Evolutionary conservation across 352 stramenopile genomes (phyloP).

Genomic region (Phytophthora quininea): DNA sequence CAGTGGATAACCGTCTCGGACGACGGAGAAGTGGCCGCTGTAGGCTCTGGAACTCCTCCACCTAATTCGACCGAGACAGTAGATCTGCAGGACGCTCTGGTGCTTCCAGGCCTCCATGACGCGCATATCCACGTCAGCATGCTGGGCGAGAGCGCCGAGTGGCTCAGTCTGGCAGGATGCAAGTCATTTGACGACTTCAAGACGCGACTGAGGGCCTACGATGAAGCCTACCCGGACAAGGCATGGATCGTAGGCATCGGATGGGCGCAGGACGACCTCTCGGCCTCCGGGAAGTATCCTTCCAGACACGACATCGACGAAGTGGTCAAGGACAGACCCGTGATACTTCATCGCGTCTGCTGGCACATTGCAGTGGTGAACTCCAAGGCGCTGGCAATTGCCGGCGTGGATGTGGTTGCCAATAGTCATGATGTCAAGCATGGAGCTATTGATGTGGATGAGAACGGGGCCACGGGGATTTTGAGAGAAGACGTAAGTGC

Average conservation of each 20-base stretch:
- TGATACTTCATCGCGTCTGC: constrained; percentile 88
- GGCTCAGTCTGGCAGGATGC: constrained; percentile 81
- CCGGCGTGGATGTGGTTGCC: constrained; percentile 49
- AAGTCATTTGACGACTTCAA: constrained; percentile 77
- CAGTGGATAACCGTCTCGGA: constrained; percentile 68
- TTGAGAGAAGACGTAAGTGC: constrained; percentile 63
- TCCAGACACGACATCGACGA: constrained; percentile 80
- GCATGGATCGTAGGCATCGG: constrained; percentile 83
- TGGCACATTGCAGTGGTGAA: constrained; percentile 91
- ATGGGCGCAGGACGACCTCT: constrained; percentile 88
- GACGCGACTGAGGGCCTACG: constrained; percentile 58
- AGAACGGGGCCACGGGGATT: constrained; percentile 66
- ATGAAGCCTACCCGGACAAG: constrained; percentile 64
- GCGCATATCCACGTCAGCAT: constrained; percentile 90
- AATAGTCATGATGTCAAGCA: constrained; percentile 38
- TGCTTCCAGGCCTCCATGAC: constrained; percentile 89
- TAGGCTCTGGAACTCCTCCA: constrained; percentile 35
- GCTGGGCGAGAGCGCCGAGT: constrained; percentile 83
- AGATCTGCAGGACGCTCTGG: constrained; percentile 59
- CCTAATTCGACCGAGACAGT: constrained; percentile 32
- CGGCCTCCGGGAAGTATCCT: constrained; percentile 60
- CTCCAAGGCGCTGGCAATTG: constrained; percentile 81
- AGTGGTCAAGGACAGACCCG: constrained; percentile 65
- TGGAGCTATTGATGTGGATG: constrained; percentile 73
- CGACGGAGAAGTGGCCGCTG: constrained; percentile 43